Evolutionary conservation across 176 grass and related monocot genomes (phyloP), one percentile per base, ranked within the genome.

Genomic region (Leersia perrieri): DNA sequence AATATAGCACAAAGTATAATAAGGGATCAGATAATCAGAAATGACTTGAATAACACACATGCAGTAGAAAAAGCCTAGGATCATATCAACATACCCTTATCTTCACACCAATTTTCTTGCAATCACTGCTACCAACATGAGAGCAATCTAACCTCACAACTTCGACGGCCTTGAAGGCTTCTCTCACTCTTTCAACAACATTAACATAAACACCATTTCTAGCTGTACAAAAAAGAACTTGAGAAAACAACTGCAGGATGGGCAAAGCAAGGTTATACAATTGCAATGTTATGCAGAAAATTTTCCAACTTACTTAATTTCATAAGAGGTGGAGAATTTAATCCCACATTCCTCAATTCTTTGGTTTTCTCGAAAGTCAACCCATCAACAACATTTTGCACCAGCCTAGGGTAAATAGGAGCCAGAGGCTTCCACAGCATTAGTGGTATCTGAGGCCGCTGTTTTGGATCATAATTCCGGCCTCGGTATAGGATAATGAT

Each of bases 161-260:
- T 73, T 94, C 84, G 18, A 49, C 7, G 36, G 73, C 85, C n/a
- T 84, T 75, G 62, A 94, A 91, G 16, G 89, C 92, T 34, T 94
- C 92, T 62, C 81, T 91, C 39, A 94, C 73, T 90, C 42, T 91
- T n/a, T 81, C 83, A 77, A 94, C 86, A 68, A 91, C 86, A 85
- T 90, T 94, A 47, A 90, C 89, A 87, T 94, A 94, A 25, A 91
- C 87, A 87, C 92, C 92, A 69, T 94, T 91, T 63, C 89, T 91
- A 10, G 89, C 92, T 94, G 83, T 68, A 72, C 28, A 1, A 18
- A 66, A 61, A 36, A 73, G 41, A 73, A 5, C 60, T 58, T 39
- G 5, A 47, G 13, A 77, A 22, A 28, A 35, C 9, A 23, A 60
- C 3, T 26, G 7, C 12, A 1, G 33, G 25, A 69, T 31, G 61